phyloP scores from a whole-genome alignment of 108 stramenopile genomes.

The Skeletonema grethae region DNA sequence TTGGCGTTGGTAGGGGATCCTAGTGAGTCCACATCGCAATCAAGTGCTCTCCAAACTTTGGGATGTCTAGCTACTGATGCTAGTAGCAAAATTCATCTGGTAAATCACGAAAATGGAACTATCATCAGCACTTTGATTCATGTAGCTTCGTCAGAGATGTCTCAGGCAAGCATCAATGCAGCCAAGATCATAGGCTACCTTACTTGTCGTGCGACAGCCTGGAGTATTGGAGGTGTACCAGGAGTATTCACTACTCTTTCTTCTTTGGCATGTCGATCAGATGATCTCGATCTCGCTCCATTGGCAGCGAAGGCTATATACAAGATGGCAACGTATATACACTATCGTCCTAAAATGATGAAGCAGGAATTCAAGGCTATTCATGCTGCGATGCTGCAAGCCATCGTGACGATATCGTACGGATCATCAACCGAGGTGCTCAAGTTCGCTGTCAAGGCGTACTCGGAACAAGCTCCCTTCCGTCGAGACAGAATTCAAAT shows the following conservation, averaged over 20 bases:
- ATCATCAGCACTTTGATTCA: constrained; percentile 27
- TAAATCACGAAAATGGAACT: constrained; percentile 21
- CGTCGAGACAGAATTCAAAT: constrained; percentile 36
- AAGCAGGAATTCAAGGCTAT: background rate
- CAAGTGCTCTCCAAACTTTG: constrained; percentile 26
- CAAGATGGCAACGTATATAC: constrained; percentile 31
- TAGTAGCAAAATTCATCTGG: constrained; percentile 31
- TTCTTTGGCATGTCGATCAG: constrained; percentile 32
- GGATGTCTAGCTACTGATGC: constrained; percentile 13
- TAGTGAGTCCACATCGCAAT: constrained; percentile 18
- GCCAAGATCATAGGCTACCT: constrained; percentile 23
- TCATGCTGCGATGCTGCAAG: constrained; percentile 27
- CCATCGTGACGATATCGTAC: constrained; percentile 35
- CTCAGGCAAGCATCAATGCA: constrained; percentile 12
- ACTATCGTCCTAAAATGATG: background rate
- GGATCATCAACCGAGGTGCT: constrained; percentile 28
- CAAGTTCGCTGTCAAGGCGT: constrained; percentile 36
- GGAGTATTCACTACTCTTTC: constrained; percentile 29
- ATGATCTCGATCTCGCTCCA: constrained; percentile 19
- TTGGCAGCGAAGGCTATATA: constrained; percentile 26
- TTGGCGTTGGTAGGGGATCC: constrained; percentile 3
- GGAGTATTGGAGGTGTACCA: constrained; percentile 4
- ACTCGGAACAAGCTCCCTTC: constrained; percentile 29
- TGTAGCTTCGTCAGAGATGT: background rate
- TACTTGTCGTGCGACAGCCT: constrained; percentile 27